Conservation (phyloP, 495 filamentous ascomycete genomes). For the Chaetomium fimeti region DNA sequence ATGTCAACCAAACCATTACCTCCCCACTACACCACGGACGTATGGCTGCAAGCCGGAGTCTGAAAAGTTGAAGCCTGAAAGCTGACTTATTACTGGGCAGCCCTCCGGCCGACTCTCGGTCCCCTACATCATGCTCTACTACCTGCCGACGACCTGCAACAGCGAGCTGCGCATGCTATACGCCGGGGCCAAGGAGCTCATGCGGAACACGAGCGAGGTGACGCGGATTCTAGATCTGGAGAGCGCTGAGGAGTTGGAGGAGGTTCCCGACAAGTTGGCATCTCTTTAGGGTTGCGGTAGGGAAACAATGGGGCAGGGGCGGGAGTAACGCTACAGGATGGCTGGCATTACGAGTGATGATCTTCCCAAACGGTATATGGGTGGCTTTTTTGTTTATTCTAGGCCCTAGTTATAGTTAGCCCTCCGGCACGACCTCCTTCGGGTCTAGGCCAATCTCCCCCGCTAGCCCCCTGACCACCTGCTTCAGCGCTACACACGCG, state of each 20-base stretch:
- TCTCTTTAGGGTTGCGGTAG: slow-evolving; percentile 32
- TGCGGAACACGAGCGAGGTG: slow-evolving; percentile 86
- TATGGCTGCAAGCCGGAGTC: not conserved
- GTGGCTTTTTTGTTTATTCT: slow-evolving; percentile 3
- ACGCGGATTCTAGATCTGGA: slow-evolving; percentile 78
- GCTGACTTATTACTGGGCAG: slow-evolving; percentile 24
- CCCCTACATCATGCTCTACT: slow-evolving; percentile 92
- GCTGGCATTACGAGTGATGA: slow-evolving; percentile 13
- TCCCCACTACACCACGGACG: not conserved
- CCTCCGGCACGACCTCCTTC: slow-evolving; percentile 39
- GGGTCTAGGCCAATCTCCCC: slow-evolving; percentile 58
- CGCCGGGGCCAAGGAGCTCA: slow-evolving; percentile 89
- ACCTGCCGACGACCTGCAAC: slow-evolving; percentile 86
- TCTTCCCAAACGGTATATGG: not conserved
- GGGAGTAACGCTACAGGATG: not conserved
- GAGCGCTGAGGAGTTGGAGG: slow-evolving; percentile 69
- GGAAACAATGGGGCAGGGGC: not conserved
- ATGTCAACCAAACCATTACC: slow-evolving; percentile 26
- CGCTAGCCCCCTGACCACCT: slow-evolving; percentile 69
- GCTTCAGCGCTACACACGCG: slow-evolving; percentile 71
- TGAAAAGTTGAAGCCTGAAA: not conserved
- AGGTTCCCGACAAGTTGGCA: slow-evolving; percentile 66
- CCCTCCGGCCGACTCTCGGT: slow-evolving; percentile 48
- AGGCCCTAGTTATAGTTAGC: slow-evolving; percentile 8
- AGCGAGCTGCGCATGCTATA: slow-evolving; percentile 85